Conservation (phyloP, 129 eudicot species). For the Solidago caesia region DNA sequence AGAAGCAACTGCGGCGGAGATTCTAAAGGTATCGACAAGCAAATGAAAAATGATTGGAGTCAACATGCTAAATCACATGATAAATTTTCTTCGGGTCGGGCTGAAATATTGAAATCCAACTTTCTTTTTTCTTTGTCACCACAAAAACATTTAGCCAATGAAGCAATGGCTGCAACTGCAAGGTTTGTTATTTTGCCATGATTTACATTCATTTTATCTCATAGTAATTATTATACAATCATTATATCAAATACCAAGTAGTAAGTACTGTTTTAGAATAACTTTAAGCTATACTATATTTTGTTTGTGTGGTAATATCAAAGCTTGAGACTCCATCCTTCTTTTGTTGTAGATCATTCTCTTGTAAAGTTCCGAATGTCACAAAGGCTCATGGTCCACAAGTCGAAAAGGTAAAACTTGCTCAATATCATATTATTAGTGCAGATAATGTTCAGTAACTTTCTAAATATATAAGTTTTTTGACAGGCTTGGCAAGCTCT, state of each 20-base stretch:
- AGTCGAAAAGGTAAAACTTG: conserved; percentile 70
- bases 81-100: conserved; percentile 39
- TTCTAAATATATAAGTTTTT: conserved; percentile 7
- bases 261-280: conserved; percentile 4
- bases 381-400: conserved; percentile 31
- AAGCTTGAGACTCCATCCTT: background rate
- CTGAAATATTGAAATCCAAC: conserved; percentile 52
- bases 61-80: conserved; percentile 60
- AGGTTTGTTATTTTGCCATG: conserved; percentile 43
- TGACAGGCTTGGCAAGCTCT: conserved; percentile 90
- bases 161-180: conserved; percentile 34
- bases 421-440: background rate
- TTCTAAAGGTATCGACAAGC: conserved; percentile 31
- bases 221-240: background rate
- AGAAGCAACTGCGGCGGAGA: conserved; percentile 36
- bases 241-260: background rate
- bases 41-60: conserved; percentile 58
- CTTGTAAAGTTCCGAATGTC: conserved; percentile 51
- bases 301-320: background rate
- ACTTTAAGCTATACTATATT: background rate
- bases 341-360: conserved; percentile 44
- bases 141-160: conserved; percentile 50
- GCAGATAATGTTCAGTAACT: background rate
- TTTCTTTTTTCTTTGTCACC: conserved; percentile 62
- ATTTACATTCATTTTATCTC: background rate